These are phyloP conservation scores for Pestalotiopsis fici DNA, from an alignment of 2,329 filamentous ascomycete genomes.

Conservation along the genomic window DNA sequence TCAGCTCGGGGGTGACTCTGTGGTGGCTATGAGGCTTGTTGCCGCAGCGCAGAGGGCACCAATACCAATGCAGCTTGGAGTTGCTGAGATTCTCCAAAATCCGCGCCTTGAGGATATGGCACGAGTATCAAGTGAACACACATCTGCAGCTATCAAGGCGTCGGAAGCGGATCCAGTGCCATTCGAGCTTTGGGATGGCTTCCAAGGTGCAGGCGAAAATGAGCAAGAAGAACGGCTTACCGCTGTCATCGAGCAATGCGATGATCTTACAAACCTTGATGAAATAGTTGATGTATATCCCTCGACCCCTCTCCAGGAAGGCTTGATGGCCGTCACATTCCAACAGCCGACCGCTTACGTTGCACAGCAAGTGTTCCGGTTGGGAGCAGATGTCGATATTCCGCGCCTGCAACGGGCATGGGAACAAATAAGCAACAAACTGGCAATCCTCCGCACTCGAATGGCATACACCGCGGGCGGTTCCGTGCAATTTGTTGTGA, in stretches of 20 bases:
- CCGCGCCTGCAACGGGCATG: conserved; percentile 13
- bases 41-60: not conserved
- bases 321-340: conserved; percentile 26
- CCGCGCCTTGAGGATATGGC: conserved; percentile 2
- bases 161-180: conserved; percentile 1
- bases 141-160: too few relatives aligned
- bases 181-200: not conserved
- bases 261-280: not conserved
- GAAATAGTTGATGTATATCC: conserved; percentile 24
- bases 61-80: not conserved
- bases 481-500: conserved; percentile 1
- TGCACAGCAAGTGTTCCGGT: conserved; percentile 15
- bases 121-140: too few relatives aligned
- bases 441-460: conserved; percentile 20
- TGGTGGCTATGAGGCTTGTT: conserved; percentile 8
- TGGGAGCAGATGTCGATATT: conserved; percentile 7
- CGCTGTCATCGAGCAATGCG: not conserved
- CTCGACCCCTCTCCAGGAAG: conserved; percentile 26
- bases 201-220: not conserved
- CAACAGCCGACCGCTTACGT: conserved; percentile 26
- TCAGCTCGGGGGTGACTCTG: conserved; percentile 7
- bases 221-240: not conserved
- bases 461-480: conserved; percentile 12
- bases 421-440: conserved; percentile 7
- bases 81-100: not conserved